These are phyloP conservation scores for Boeremia exigua DNA, from an alignment of 2,329 filamentous ascomycete genomes.

Conservation along the genomic window DNA sequence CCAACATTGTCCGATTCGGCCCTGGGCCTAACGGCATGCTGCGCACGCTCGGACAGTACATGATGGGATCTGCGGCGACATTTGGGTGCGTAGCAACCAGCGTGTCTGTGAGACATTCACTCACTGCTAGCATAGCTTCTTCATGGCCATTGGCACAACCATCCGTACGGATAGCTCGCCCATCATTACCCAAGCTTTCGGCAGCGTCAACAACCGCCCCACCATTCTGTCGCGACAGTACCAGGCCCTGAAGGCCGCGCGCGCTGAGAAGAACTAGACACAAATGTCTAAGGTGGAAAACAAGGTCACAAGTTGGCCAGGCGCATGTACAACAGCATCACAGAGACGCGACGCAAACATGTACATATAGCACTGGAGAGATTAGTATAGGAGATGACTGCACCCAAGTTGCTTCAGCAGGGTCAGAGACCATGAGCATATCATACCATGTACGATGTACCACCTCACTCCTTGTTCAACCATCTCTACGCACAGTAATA, in stretches of 20 bases:
- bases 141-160: slow-evolving; percentile 98
- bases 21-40: slow-evolving; percentile 93
- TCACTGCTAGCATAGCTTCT: slow-evolving; percentile 67
- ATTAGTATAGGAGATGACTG: too few species aligned
- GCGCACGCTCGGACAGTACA: slow-evolving; percentile 93
- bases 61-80: slow-evolving; percentile 91
- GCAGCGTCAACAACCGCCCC: slow-evolving; percentile 71
- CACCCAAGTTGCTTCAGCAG: neutral
- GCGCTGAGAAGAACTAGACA: slow-evolving; percentile 38
- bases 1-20: slow-evolving; percentile 94
- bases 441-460: neutral
- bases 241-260: slow-evolving; percentile 33
- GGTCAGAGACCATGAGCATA: neutral
- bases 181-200: slow-evolving; percentile 76
- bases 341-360: slow-evolving; percentile 14
- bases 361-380: slow-evolving; percentile 19
- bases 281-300: neutral
- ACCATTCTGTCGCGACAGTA: slow-evolving; percentile 65
- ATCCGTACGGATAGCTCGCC: slow-evolving; percentile 90
- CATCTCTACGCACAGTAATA: neutral
- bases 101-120: neutral
- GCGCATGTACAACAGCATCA: slow-evolving; percentile 26
- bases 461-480: neutral
- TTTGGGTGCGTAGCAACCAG: slow-evolving; percentile 73
- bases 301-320: neutral